Base-by-base conservation (phyloP, 441 rosid species). In the Brassica hybrid region DNA sequence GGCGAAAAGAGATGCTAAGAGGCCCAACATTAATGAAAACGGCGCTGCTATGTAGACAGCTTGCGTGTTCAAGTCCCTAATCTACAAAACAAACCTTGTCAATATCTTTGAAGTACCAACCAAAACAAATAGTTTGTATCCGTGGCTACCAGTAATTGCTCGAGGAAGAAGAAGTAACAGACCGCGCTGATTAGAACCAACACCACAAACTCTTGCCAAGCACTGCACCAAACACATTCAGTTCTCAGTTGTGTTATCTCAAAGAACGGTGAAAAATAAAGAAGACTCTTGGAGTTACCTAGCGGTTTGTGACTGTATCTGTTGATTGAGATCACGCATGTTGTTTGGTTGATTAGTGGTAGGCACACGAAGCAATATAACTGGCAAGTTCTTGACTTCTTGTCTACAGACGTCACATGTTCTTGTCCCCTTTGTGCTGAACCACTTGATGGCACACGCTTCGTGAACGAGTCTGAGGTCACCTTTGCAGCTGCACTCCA, bases 401-500 rank as follows among this genome's bases (percentile, higher is more conserved):
- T 84, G 88, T 61, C 92, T 83, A 72, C 99, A 96, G 4, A 96
- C 97, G 11, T 93, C 99, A 71, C 99, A 96, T 21, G 83, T 88
- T 83, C 90, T 92, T 86, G 93, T 90, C 71, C 99, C 99, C 81
- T 85, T 96, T 59, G 83, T 83, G 73, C 91, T 90, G 81, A 96
- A 96, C 98, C 99, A 96, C 74, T 77, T 90, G 38, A 93, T 65
- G 25, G 99, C 99, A 80, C 99, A 96, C 48, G 85, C 90, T 84
- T 93, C 97, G n/a, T 96, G 99, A 52, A 96, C 86, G 63, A 96
- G 99, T 67, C 88, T 86, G 41, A 96, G 98, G 73, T 80, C 97
- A 48, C 99, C 99, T 85, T 91, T 93, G 90, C 99, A 96, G 81
- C 97, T 88, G 83, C 99, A 96, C 75, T 96, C 99, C 99, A 90